These are phyloP conservation scores for Sanguinoderma infundibulare DNA, from an alignment of 1,284 basidiomycete species.

Conservation along the genomic window DNA sequence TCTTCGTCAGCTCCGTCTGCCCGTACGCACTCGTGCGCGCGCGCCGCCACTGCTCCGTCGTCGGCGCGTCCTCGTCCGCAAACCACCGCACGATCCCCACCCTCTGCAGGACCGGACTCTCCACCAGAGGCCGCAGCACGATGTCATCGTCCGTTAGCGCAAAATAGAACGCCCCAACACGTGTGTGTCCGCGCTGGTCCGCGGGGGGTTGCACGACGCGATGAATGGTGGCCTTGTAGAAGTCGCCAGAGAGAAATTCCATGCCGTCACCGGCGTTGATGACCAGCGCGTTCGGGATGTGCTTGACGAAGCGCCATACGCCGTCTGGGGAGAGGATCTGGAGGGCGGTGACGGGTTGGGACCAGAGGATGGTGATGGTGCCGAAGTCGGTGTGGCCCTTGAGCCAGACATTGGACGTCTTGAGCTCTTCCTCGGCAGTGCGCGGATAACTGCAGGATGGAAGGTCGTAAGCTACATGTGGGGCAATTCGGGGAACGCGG, in stretches of 20 bases:
- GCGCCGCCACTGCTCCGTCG: constrained; percentile 45
- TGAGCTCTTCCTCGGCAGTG: constrained; percentile 55
- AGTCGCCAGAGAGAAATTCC: constrained; percentile 48
- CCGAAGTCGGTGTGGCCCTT: constrained; percentile 67
- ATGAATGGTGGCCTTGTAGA: constrained; percentile 46
- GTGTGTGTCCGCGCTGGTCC: constrained; percentile 48
- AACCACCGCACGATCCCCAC: constrained; percentile 35
- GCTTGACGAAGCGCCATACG: constrained; percentile 61
- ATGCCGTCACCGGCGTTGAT: constrained; percentile 49
- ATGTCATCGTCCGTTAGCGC: constrained; percentile 38
- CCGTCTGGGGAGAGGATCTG: constrained; percentile 44
- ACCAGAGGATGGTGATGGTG: constrained; percentile 62
- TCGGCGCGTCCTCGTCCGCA: constrained; percentile 37
- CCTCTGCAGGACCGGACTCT: constrained; percentile 37
- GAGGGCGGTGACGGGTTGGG: constrained; percentile 61
- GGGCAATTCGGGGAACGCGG: not conserved
- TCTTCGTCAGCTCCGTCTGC: constrained; percentile 38
- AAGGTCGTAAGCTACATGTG: not conserved
- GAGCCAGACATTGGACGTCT: constrained; percentile 47
- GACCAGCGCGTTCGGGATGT: constrained; percentile 63
- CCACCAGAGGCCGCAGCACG: constrained; percentile 31
- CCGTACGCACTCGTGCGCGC: constrained; percentile 43
- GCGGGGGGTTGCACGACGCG: constrained; percentile 52
- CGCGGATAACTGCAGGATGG: constrained; percentile 42
- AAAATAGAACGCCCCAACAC: constrained; percentile 51